phyloP scores from a whole-genome alignment of 2,329 filamentous ascomycete genomes.

The Sordariomycetes sp. region DNA sequence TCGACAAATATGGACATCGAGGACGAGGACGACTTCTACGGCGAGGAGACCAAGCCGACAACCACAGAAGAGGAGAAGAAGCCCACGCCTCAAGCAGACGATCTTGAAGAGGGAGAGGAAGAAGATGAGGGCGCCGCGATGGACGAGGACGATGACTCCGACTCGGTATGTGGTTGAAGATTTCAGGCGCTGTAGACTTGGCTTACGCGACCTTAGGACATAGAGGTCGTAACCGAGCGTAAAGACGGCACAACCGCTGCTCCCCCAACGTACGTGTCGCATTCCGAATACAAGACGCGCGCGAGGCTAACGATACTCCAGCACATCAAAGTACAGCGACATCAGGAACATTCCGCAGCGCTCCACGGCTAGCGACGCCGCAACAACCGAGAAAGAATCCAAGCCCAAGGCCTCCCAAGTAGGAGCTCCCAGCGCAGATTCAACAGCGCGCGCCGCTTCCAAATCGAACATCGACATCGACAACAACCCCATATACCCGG shows the following conservation, averaged over 20 bases:
- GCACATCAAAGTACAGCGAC: constrained; percentile 54
- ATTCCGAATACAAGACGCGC: no score
- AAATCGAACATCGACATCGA: constrained; percentile 83
- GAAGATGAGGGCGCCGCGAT: constrained; percentile 52
- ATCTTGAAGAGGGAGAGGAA: constrained; percentile 55
- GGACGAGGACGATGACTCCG: constrained; percentile 46
- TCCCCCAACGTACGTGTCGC: constrained; percentile 42
- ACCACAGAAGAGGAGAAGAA: constrained; percentile 19
- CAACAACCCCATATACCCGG: constrained; percentile 69
- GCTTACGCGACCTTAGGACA: constrained; percentile 37
- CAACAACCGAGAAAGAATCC: constrained; percentile 22
- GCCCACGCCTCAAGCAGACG: constrained; percentile 28
- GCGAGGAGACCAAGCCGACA: constrained; percentile 44
- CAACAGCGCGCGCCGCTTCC: constrained; percentile 55
- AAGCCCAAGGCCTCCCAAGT: constrained; percentile 19
- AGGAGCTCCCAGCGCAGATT: constrained; percentile 35
- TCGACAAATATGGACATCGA: constrained; percentile 49
- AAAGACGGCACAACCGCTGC: constrained; percentile 55
- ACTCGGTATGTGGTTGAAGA: constrained; percentile 29
- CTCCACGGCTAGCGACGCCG: constrained; percentile 40
- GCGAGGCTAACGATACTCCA: constrained; percentile 16
- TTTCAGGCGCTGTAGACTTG: not conserved
- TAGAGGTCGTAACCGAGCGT: constrained; percentile 59
- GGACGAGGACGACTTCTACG: constrained; percentile 60
- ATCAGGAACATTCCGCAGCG: constrained; percentile 57